A percentile compares a stretch with the other conserved stretches of the same genome.
Evolutionary conservation across 2,329 filamentous ascomycete genomes (phyloP).

Genomic region (Pseudonectria buxi): DNA sequence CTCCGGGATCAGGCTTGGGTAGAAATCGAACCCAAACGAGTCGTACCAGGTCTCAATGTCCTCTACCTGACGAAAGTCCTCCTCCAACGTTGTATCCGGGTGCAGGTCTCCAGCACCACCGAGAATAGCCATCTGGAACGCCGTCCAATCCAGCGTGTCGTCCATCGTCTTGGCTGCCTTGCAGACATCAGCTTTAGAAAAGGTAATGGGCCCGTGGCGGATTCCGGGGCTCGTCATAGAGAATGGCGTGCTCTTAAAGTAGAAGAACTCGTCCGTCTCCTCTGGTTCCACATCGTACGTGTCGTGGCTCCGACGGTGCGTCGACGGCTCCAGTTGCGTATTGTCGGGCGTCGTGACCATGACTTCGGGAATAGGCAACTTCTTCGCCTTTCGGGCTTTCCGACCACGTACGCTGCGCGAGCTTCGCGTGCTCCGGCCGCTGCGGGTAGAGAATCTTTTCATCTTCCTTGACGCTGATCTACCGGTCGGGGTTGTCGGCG

Average conservation of each 20-base stretch:
- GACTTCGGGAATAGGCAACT: conserved; percentile 20
- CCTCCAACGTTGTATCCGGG: conserved; percentile 35
- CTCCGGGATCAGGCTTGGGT: conserved; percentile 32
- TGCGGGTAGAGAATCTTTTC: too few relatives aligned
- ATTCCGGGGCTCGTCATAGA: conserved; percentile 43
- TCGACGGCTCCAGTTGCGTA: conserved; percentile 3
- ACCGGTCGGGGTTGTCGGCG: too few relatives aligned
- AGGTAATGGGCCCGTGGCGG: conserved; percentile 49
- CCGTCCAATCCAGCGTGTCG: conserved; percentile 53
- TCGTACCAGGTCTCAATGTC: conserved; percentile 47
- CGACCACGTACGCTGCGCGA: background rate
- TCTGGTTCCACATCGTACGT: conserved; percentile 16
- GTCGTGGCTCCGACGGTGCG: conserved; percentile 2
- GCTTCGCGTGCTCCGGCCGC: too few relatives aligned
- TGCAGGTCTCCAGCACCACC: conserved; percentile 49
- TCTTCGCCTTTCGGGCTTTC: conserved; percentile 2
- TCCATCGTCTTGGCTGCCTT: conserved; percentile 35
- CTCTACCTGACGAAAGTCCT: conserved; percentile 36
- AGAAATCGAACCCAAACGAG: conserved; percentile 40
- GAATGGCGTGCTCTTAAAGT: conserved; percentile 41
- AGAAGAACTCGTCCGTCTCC: conserved; percentile 40
- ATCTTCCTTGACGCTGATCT: too few relatives aligned
- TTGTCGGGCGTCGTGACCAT: conserved; percentile 9
- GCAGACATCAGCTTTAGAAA: conserved; percentile 39
- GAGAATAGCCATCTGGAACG: conserved; percentile 58